A percentile compares a stretch with the other conserved stretches of the same genome.
Evolutionary conservation across 2,329 filamentous ascomycete genomes (phyloP).

Genomic region (Trichoderma koningiopsis): DNA sequence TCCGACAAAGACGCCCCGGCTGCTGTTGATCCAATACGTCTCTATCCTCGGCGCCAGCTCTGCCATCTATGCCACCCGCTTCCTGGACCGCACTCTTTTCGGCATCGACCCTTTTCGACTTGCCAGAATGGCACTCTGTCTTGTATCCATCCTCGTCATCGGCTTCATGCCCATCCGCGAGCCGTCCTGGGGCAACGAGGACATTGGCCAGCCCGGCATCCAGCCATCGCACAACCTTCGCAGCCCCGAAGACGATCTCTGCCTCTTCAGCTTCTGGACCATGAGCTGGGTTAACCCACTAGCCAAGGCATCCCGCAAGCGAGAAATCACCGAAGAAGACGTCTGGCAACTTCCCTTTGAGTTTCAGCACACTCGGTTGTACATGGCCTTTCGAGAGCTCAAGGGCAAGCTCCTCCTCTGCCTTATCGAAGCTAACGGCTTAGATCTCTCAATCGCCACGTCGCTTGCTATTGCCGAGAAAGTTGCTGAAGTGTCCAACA

Average conservation of each 20-base stretch:
- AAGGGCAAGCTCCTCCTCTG: slow-evolving; percentile 71
- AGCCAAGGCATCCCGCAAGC: slow-evolving; percentile 63
- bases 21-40: slow-evolving; percentile 45
- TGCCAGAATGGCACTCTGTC: slow-evolving; percentile 30
- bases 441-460: slow-evolving; percentile 73
- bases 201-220: slow-evolving; percentile 37
- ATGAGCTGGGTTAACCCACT: slow-evolving; percentile 81
- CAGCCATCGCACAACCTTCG: slow-evolving; percentile 51
- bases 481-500: slow-evolving; percentile 43
- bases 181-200: slow-evolving; percentile 38
- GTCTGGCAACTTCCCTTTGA: slow-evolving; percentile 80
- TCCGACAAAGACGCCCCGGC: slow-evolving; percentile 46
- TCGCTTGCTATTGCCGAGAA: slow-evolving; percentile 59
- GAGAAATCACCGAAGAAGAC: slow-evolving; percentile 74
- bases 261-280: slow-evolving; percentile 80
- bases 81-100: slow-evolving; percentile 33
- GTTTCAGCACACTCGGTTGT: slow-evolving; percentile 77
- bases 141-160: slow-evolving; percentile 37
- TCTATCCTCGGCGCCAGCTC: slow-evolving; percentile 39
- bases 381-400: slow-evolving; percentile 72
- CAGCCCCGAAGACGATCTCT: slow-evolving; percentile 76
- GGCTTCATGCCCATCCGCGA: slow-evolving; percentile 43
- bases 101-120: slow-evolving; percentile 33
- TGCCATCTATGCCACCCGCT: slow-evolving; percentile 36
- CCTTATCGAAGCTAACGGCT: slow-evolving; percentile 73